phyloP scores from a whole-genome alignment of 2,329 filamentous ascomycete species.

The Tolypocladium paradoxum region DNA sequence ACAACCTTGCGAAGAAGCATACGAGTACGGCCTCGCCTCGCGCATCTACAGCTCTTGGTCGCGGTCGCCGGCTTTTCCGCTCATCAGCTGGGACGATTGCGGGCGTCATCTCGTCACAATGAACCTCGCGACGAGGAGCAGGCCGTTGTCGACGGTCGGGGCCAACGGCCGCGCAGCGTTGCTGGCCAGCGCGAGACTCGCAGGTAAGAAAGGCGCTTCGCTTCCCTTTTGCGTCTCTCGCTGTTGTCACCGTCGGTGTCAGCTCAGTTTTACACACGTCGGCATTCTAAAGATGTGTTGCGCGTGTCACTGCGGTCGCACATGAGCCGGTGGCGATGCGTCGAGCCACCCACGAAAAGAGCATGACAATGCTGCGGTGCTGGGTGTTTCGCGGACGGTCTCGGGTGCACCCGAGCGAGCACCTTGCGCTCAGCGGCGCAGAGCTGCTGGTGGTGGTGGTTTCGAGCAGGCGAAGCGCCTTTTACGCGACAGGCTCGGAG shows the following conservation, averaged over 20 bases:
- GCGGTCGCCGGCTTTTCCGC: not conserved
- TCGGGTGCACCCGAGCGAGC: slow-evolving; percentile 1
- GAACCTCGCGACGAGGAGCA: not conserved
- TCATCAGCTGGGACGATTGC: not conserved
- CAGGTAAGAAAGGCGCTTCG: not conserved
- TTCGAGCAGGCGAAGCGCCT: not conserved
- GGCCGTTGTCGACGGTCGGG: not conserved
- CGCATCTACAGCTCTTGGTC: not conserved
- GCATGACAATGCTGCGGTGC: not conserved
- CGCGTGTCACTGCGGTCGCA: not conserved
- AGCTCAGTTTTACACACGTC: not conserved
- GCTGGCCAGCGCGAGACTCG: not conserved
- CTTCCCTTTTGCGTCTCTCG: not conserved
- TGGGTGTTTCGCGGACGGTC: not conserved
- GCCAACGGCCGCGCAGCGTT: not conserved
- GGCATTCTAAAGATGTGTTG: not conserved
- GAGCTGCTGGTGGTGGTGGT: not conserved
- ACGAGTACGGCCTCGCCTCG: not conserved
- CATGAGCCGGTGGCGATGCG: not conserved
- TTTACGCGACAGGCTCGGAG: not conserved
- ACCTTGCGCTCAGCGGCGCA: not conserved
- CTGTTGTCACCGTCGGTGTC: not conserved
- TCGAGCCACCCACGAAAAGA: not conserved
- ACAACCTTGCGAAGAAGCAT: not conserved
- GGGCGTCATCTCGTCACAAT: not conserved